Evolutionary conservation across 2,329 filamentous ascomycete genomes (phyloP).

Genomic region (Diaporthe capsici): DNA sequence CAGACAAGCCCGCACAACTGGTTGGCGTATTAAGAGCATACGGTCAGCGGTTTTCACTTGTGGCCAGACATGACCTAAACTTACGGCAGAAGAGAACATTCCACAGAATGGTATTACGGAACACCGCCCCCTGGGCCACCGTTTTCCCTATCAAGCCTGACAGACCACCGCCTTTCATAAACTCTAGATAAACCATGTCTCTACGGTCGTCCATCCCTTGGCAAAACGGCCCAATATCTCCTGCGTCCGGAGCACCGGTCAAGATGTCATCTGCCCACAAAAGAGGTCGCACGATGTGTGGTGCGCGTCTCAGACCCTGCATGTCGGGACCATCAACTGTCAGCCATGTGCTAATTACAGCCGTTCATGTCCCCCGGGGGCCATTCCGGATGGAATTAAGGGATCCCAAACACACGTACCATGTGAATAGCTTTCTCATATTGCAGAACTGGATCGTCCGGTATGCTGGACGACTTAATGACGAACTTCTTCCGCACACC

Average conservation of each 20-base stretch:
- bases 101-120: not conserved
- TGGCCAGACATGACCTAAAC: not conserved
- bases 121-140: not conserved
- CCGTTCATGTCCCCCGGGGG: not conserved
- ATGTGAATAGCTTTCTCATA: not conserved
- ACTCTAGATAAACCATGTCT: not conserved
- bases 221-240: not conserved
- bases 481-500: not conserved
- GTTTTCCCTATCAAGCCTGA: not conserved
- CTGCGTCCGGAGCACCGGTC: not conserved
- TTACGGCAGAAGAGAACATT: conserved; percentile 27
- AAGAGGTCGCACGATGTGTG: not conserved
- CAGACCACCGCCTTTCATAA: not conserved
- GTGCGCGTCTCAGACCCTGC: conserved; percentile 12
- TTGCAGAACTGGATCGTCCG: not conserved
- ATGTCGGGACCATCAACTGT: not conserved
- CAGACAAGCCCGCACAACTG: conserved; percentile 13
- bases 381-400: not conserved
- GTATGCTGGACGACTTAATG: not conserved
- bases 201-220: not conserved
- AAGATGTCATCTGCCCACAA: not conserved
- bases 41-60: not conserved
- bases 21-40: not conserved
- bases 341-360: not conserved
- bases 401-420: not conserved